A percentile compares a stretch with the other conserved stretches of the same genome.
These are phyloP conservation scores for Aspergillus clavatus DNA, from an alignment of 2,329 filamentous ascomycete species.

Conservation along the genomic window DNA sequence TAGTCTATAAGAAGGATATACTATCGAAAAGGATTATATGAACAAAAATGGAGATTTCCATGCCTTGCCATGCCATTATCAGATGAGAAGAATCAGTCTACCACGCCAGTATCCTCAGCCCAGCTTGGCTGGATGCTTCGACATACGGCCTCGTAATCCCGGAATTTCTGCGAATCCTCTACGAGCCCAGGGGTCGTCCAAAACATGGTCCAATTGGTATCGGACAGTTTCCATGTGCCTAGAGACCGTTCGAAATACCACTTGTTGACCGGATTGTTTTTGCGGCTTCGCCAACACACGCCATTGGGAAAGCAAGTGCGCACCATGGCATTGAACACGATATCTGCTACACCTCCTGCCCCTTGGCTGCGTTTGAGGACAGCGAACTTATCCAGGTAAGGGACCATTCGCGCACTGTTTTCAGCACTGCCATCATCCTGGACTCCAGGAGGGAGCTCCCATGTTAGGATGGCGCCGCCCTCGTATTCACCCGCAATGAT, in stretches of 20 bases:
- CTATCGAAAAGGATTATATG: not conserved
- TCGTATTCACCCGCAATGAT: constrained; percentile 97
- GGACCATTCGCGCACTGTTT: constrained; percentile 63
- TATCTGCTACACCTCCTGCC: constrained; percentile 85
- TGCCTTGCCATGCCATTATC: too few relatives aligned
- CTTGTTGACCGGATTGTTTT: constrained; percentile 93
- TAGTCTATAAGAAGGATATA: constrained; percentile 3
- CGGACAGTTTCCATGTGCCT: constrained; percentile 75
- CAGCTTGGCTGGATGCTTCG: constrained; percentile 51
- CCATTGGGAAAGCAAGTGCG: constrained; percentile 80
- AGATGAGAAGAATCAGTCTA: constrained; percentile 57
- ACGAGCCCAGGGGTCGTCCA: constrained; percentile 75
- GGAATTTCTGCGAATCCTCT: constrained; percentile 50
- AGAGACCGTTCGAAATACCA: constrained; percentile 95
- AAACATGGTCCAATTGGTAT: constrained; percentile 96
- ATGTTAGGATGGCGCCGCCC: constrained; percentile 88
- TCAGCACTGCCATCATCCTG: constrained; percentile 51
- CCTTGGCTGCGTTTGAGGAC: constrained; percentile 85
- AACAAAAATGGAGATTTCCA: not conserved
- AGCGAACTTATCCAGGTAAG: constrained; percentile 96
- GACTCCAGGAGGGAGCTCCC: constrained; percentile 69
- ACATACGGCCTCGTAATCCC: constrained; percentile 73
- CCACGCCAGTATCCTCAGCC: constrained; percentile 43
- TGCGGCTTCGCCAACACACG: constrained; percentile 86
- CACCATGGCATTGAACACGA: constrained; percentile 95